These are phyloP conservation scores for Friedmanniomyces simplex DNA, from an alignment of 495 filamentous ascomycete species.

Conservation along the genomic window DNA sequence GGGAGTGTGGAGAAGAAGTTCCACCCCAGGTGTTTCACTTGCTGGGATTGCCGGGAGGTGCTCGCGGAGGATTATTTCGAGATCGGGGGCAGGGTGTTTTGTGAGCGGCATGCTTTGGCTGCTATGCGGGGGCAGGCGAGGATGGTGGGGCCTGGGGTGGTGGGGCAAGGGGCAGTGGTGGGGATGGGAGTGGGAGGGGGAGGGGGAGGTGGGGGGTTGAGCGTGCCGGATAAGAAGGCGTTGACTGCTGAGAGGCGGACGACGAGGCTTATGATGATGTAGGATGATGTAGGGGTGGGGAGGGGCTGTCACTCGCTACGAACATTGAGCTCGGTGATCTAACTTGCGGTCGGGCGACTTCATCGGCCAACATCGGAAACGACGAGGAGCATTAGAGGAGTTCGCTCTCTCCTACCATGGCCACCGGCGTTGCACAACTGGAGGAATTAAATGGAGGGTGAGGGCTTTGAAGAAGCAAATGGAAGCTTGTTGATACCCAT, in stretches of 20 bases:
- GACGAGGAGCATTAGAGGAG: no score
- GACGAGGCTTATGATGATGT: slow-evolving; percentile 23
- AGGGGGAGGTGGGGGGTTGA: neutral
- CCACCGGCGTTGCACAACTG: no score
- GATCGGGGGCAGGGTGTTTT: slow-evolving; percentile 57
- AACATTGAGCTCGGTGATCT: no score
- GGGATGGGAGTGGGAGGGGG: neutral
- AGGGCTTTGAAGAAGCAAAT: neutral
- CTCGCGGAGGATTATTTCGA: slow-evolving; percentile 49
- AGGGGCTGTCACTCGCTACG: no score
- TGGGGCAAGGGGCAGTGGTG: neutral
- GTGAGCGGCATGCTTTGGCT: slow-evolving; percentile 72
- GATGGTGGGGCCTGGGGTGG: slow-evolving; percentile 4
- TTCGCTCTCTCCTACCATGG: no score
- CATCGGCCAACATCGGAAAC: no score
- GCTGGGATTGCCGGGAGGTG: slow-evolving; percentile 40
- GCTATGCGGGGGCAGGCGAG: slow-evolving; percentile 11
- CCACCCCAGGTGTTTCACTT: slow-evolving; percentile 78
- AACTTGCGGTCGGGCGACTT: no score
- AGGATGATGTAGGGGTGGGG: no score
- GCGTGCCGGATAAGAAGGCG: slow-evolving; percentile 5
- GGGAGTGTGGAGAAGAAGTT: slow-evolving; percentile 68
- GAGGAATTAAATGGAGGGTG: neutral
- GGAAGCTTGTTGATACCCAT: neutral
- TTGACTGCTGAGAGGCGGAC: slow-evolving; percentile 21